phyloP scores from a whole-genome alignment of 2,329 filamentous ascomycete genomes.

The Arthrobotrys entomopaga region DNA sequence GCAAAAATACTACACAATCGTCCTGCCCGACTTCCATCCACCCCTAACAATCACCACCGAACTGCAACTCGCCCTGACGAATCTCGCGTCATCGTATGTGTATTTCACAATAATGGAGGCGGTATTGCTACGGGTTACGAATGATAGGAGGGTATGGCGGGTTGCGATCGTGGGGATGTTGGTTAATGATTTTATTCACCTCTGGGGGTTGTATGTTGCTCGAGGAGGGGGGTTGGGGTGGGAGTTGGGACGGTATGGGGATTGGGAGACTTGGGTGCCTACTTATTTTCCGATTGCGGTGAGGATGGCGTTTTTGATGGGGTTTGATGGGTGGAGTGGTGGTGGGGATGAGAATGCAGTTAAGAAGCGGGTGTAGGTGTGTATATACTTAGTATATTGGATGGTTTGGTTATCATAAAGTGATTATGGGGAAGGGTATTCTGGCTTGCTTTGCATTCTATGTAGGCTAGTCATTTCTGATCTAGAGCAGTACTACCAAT shows the following conservation, averaged over 20 bases:
- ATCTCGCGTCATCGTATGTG: conserved; percentile 42
- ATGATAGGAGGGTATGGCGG: conserved; percentile 37
- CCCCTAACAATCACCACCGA: conserved; percentile 40
- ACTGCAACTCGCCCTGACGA: conserved; percentile 34
- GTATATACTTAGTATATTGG: neutral
- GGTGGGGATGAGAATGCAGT: conserved; percentile 1
- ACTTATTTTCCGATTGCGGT: conserved; percentile 33
- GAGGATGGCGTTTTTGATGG: conserved; percentile 37
- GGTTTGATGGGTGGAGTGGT: conserved; percentile 38
- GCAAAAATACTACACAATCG: conserved; percentile 31
- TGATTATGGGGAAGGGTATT: too few species aligned
- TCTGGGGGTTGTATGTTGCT: conserved; percentile 29
- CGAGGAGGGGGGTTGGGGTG: conserved; percentile 26
- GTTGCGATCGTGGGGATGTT: conserved; percentile 22
- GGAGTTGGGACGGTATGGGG: conserved; percentile 28
- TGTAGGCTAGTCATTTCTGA: too few species aligned
- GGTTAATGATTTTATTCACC: conserved; percentile 37
- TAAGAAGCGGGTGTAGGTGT: neutral
- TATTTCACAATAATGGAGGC: conserved; percentile 47
- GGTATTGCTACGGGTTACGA: conserved; percentile 30
- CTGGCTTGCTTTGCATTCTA: too few species aligned
- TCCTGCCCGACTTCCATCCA: conserved; percentile 21
- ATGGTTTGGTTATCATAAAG: neutral
- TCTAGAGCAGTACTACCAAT: too few species aligned
- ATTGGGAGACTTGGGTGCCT: conserved; percentile 40